Conservation (phyloP, 73 alveolate genomes). For the Paramecium pentaurelia region DNA sequence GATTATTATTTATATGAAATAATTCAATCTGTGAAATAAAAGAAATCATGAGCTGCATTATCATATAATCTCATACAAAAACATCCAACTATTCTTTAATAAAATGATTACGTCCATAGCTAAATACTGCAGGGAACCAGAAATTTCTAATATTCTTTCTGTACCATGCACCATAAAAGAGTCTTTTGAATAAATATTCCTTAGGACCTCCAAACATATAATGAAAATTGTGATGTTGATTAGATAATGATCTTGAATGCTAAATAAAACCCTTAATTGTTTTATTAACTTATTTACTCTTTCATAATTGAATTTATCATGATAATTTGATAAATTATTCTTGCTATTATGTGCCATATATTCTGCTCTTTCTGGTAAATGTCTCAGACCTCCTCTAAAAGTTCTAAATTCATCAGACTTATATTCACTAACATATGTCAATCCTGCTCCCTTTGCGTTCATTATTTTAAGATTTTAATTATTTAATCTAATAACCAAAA, state of each 20-base stretch:
- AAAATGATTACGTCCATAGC: slow-evolving; percentile 32
- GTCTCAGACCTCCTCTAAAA: slow-evolving; percentile 57
- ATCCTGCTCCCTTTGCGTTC: not conserved
- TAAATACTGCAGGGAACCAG: slow-evolving; percentile 49
- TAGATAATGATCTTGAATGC: slow-evolving; percentile 46
- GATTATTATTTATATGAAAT: not conserved
- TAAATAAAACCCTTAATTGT: slow-evolving; percentile 38
- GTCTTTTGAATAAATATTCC: slow-evolving; percentile 15
- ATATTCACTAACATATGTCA: slow-evolving; percentile 29
- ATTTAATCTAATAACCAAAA: not conserved
- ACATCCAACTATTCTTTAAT: slow-evolving; percentile 29
- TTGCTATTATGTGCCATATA: not conserved
- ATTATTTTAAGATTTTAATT: not conserved
- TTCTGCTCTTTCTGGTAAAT: slow-evolving; percentile 5
- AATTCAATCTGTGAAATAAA: slow-evolving; percentile 56
- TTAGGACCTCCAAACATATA: slow-evolving; percentile 38
- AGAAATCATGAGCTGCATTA: slow-evolving; percentile 46
- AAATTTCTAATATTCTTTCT: slow-evolving; percentile 41
- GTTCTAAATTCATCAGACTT: slow-evolving; percentile 58
- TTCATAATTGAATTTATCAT: slow-evolving; percentile 50
- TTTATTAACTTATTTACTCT: not conserved
- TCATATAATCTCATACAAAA: slow-evolving; percentile 45
- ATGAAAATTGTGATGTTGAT: slow-evolving; percentile 39
- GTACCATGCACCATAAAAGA: slow-evolving; percentile 47
- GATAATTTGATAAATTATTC: slow-evolving; percentile 22